Base-by-base conservation (phyloP, 2,329 filamentous ascomycete species). In the Ophiocordyceps polyrhachis-furcata region DNA sequence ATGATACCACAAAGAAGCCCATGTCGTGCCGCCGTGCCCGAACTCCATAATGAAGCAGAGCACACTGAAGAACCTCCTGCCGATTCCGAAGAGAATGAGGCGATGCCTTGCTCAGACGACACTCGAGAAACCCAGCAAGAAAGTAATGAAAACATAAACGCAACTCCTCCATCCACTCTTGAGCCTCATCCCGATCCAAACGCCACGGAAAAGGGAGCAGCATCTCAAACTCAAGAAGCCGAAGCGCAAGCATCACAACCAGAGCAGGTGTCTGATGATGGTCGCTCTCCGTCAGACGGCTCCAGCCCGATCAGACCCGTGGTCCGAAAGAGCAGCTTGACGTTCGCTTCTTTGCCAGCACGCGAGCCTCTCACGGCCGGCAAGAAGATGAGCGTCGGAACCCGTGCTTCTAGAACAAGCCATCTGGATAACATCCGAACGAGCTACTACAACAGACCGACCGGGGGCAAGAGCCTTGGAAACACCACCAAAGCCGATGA, bases 271-370 rank as follows among this genome's bases (percentile, higher is more conserved):
- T 47, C 46, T 42, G 70, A 74, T 37, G 73, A 73, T 48, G 62
- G 63, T 20, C 66, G 69, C 48, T 81, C 79, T 3, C 73, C 74
- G 15, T 83, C 81, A 2, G 80, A 84, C 42, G 71, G 67, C 1
- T 85, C 83, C 0, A 88, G 81, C 52, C 83, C 83, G 0, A 76
- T 83, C 43, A 73, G 84, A 51, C 81, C 82, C 2, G 69, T 84
- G 28, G 74, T 93, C 51, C 80, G 89, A 48, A 96, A 96, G 69
- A 94, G 88, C 62, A 96, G 89, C 58, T 71, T 98, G 48, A 93
- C 83, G 47, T 96, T 98, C 63, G 86, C 91, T 35, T 86, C 91
- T 17, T 69, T 98, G 13, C 91, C 91, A 28, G 88, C 89, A 3
- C 76, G 91, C 49, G 89, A 96, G 56, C 89, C 89, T 32, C 68